Conservation (phyloP, 2,329 filamentous ascomycete species). For the Ophiostoma himal-ulmi region DNA sequence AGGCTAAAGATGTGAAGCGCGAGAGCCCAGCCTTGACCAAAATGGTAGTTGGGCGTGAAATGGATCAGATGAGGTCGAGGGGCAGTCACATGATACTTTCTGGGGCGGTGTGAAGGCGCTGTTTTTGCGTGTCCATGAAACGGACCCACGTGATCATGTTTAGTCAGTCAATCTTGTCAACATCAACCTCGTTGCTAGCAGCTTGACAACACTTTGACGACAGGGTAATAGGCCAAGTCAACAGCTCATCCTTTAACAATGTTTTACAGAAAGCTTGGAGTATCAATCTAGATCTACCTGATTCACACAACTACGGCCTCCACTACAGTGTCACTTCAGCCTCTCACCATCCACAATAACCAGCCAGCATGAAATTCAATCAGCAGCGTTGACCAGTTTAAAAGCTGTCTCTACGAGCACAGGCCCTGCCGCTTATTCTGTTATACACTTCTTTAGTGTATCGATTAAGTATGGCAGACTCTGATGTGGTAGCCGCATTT, state of each 20-base stretch:
- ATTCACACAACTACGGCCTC: neutral
- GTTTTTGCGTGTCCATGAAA: neutral
- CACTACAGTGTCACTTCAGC: neutral
- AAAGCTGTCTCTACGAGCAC: neutral
- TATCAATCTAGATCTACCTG: neutral
- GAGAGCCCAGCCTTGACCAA: neutral
- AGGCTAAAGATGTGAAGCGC: neutral
- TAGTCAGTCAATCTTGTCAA: neutral
- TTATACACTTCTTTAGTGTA: neutral
- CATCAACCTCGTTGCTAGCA: neutral
- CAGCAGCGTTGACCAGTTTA: neutral
- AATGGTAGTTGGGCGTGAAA: neutral
- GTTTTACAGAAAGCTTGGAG: neutral
- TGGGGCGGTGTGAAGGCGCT: neutral
- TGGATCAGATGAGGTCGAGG: constrained; percentile 5
- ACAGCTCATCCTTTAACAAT: neutral
- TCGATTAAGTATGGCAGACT: constrained; percentile 45
- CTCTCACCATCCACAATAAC: neutral
- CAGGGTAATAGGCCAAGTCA: neutral
- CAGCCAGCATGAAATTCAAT: neutral
- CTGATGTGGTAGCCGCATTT: constrained; percentile 52
- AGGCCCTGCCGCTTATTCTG: neutral
- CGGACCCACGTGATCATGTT: neutral
- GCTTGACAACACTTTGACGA: neutral
- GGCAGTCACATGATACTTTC: constrained; percentile 1